Conservation (phyloP, 352 stramenopile species). For the Phytophthora megakarya region DNA sequence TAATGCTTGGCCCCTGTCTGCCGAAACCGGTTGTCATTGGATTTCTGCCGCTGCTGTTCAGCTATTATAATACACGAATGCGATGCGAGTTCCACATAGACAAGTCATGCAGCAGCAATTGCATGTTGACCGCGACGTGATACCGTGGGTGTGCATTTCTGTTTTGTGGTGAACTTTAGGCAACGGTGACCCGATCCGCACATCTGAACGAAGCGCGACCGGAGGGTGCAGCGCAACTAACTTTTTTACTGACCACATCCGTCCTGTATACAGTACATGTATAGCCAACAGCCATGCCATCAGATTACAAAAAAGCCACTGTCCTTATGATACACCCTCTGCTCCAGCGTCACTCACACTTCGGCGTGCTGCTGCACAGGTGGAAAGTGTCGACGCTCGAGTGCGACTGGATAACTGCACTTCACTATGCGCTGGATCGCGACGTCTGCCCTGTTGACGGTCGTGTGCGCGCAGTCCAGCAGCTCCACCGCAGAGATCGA, state of each 20-base stretch:
- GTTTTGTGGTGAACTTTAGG: conserved; percentile 22
- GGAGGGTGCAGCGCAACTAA: conserved; percentile 18
- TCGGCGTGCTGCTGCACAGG: conserved; percentile 3
- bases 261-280: too few relatives aligned
- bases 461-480: conserved; percentile 1
- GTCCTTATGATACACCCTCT: conserved; percentile 24
- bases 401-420: not conserved
- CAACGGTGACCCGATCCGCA: conserved; percentile 18
- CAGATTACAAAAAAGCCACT: conserved; percentile 16
- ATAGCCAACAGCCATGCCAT: too few relatives aligned
- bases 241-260: conserved; percentile 11
- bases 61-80: not conserved
- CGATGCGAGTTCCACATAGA: too few relatives aligned
- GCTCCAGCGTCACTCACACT: conserved; percentile 17
- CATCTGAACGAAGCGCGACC: conserved; percentile 4
- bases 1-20: not conserved
- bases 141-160: conserved; percentile 20
- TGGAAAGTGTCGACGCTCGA: not conserved
- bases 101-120: conserved; percentile 1
- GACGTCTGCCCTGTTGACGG: too few relatives aligned
- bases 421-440: conserved; percentile 2
- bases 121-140: conserved; percentile 20
- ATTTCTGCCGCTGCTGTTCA: conserved; percentile 1
- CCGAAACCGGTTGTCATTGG: not conserved
- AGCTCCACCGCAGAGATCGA: conserved; percentile 38